Evolutionary conservation across 106 monocot genomes (phyloP).

Genomic region (Vanilla planifolia): DNA sequence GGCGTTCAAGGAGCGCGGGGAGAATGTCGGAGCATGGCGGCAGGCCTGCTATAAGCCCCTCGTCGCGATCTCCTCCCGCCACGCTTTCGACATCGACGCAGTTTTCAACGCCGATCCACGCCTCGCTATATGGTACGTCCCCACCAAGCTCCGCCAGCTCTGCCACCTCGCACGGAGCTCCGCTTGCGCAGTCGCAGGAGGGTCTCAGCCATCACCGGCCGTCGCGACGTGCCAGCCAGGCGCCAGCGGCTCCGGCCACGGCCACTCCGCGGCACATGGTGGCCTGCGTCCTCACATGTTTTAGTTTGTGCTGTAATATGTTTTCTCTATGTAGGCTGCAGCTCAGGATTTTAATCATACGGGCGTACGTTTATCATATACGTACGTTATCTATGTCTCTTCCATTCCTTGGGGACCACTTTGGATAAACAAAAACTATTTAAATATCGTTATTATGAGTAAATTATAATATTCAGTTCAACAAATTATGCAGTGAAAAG

Average conservation of each 20-base stretch:
- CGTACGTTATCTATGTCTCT: too few species aligned
- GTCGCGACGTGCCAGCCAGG: not conserved
- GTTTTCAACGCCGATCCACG: slow-evolving; percentile 80
- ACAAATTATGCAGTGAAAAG: too few species aligned
- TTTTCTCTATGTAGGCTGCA: too few species aligned
- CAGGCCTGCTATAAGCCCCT: slow-evolving; percentile 90
- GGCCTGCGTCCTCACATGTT: slow-evolving; percentile 3
- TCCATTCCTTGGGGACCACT: too few species aligned
- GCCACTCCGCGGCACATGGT: too few species aligned
- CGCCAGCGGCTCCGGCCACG: not conserved
- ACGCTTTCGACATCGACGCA: slow-evolving; percentile 87
- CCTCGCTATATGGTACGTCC: slow-evolving; percentile 94
- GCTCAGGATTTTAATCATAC: too few species aligned
- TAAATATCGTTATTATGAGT: too few species aligned
- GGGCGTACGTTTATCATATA: too few species aligned
- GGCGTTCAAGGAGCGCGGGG: slow-evolving; percentile 74
- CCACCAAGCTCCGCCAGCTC: slow-evolving; percentile 93
- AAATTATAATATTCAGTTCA: too few species aligned
- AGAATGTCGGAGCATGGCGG: slow-evolving; percentile 92
- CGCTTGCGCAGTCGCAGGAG: slow-evolving; percentile 6
- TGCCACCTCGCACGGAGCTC: slow-evolving; percentile 74
- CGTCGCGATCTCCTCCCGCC: slow-evolving; percentile 70
- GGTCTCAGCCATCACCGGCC: not conserved
- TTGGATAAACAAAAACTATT: too few species aligned
- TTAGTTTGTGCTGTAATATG: too few species aligned